These are phyloP conservation scores for Fagopyrum homotropicum DNA, from an alignment of 148 eudicot genomes.

Conservation along the genomic window DNA sequence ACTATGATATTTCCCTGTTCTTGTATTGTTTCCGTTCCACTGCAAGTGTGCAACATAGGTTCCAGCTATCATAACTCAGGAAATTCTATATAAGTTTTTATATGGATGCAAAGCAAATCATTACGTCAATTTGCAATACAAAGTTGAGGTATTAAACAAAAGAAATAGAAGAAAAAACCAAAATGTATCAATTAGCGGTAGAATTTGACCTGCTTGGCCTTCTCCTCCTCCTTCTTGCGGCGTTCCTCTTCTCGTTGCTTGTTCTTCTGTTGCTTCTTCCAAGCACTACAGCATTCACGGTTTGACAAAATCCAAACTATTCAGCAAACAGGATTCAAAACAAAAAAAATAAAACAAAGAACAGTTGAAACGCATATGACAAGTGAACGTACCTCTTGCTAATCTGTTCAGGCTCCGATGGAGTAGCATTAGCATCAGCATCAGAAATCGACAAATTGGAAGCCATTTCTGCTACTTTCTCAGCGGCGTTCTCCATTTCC, in stretches of 20 bases:
- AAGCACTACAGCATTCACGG: conserved; percentile 27
- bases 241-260: conserved; percentile 57
- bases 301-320: neutral
- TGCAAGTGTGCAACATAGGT: neutral
- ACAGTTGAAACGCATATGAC: neutral
- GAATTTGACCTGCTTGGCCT: conserved; percentile 40
- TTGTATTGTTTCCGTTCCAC: too few species aligned
- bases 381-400: conserved; percentile 34
- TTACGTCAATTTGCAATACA: neutral
- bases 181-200: neutral
- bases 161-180: neutral
- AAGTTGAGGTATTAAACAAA: neutral
- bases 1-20: too few species aligned
- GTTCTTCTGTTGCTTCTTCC: conserved; percentile 43
- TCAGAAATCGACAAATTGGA: conserved; percentile 14
- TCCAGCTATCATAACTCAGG: neutral
- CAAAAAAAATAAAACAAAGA: neutral
- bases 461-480: conserved; percentile 18
- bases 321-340: neutral
- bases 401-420: conserved; percentile 22
- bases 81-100: neutral
- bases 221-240: conserved; percentile 49
- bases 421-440: neutral
- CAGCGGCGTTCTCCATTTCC: conserved; percentile 22
- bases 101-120: neutral